Evolutionary conservation across 352 stramenopile genomes (phyloP), one percentile per base, ranked within the genome.

Genomic region (Salisapilia sapeloensis): DNA sequence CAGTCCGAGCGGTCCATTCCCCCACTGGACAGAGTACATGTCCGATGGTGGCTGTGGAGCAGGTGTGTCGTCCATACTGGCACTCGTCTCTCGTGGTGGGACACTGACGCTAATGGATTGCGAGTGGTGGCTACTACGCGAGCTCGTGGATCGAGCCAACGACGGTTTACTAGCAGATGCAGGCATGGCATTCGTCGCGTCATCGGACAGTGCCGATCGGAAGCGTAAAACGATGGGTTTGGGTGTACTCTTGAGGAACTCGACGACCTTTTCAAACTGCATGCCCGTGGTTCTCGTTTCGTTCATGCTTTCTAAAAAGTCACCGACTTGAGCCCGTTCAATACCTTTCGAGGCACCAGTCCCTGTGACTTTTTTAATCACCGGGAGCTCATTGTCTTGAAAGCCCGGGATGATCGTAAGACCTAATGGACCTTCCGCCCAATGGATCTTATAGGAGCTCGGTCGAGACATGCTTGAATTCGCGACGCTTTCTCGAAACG

Each of bases 301-400:
- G 40, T 86, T 86, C 62, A 91, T 85, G 21, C 50, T 79, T 42
- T 82, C 66, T 23, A 91, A 50, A 18, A 75, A 76, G 19, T 91
- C 75, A 17, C 75, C 75, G 23, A 87, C 54, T 23, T 87, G 71
- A 2, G 75, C 75, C 33, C 72, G 72, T 37, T 91, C 71, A 15
- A 91, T 84, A 21, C 75, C 75, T 15, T 56, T 42, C 2, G 61
- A 82, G 13, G 66, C 82, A 28, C 75, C 75, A 0, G 75, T 91
- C 18, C 75, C 75, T 10, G 75, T 91, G 18, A 91, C 69, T 36
- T 85, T 85, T 44, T 87, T 91, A 28, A 91, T 91, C 32, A 91
- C 72, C 0, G 75, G 75, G 18, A 86, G 50, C 22, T 87, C 71
- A 6, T 60, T 53, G 6, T 83, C 65, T n/a, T 80, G 53, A 24